A percentile compares a stretch with the other conserved stretches of the same genome.
Conservation (phyloP, 2,329 filamentous ascomycete genomes). For the Pseudofabraea citricarpa region DNA sequence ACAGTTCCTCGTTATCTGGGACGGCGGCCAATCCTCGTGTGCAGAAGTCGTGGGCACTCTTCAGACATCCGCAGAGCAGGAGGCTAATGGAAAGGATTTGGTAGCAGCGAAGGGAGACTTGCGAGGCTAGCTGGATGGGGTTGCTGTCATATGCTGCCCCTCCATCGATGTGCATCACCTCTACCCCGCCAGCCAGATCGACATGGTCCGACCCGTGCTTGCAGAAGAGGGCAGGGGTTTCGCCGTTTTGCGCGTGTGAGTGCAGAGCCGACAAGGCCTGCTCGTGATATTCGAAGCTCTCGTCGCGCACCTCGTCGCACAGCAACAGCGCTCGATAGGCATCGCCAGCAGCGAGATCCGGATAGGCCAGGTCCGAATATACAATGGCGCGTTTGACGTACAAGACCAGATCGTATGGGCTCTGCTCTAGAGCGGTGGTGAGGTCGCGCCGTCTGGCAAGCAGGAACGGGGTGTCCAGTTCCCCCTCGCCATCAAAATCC, state of each 20-base stretch:
- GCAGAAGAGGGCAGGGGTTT: conserved; percentile 39
- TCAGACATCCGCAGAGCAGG: conserved; percentile 62
- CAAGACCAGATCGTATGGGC: conserved; percentile 58
- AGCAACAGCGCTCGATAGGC: conserved; percentile 87
- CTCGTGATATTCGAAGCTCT: conserved; percentile 79
- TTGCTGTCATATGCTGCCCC: conserved; percentile 30
- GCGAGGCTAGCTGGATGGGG: conserved; percentile 37
- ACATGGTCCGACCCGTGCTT: conserved; percentile 5
- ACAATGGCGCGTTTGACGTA: conserved; percentile 66
- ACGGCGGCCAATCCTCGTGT: conserved; percentile 52
- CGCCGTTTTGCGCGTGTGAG: conserved; percentile 14
- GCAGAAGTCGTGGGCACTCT: conserved; percentile 63
- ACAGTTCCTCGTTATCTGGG: conserved; percentile 51
- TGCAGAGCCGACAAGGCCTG: conserved; percentile 43
- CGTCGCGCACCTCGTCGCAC: conserved; percentile 73
- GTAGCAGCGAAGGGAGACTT: conserved; percentile 52
- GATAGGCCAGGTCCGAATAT: conserved; percentile 74
- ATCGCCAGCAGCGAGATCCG: conserved; percentile 84
- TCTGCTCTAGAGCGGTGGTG: conserved; percentile 47
- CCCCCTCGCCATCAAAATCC: conserved; percentile 15
- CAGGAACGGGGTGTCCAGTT: conserved; percentile 27
- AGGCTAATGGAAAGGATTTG: conserved; percentile 54
- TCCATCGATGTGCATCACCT: conserved; percentile 27
- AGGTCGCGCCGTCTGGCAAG: conserved; percentile 50
- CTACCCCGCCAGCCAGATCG: conserved; percentile 12